Conservation (phyloP, 75 land plant species). For the Larix kaempferi region DNA sequence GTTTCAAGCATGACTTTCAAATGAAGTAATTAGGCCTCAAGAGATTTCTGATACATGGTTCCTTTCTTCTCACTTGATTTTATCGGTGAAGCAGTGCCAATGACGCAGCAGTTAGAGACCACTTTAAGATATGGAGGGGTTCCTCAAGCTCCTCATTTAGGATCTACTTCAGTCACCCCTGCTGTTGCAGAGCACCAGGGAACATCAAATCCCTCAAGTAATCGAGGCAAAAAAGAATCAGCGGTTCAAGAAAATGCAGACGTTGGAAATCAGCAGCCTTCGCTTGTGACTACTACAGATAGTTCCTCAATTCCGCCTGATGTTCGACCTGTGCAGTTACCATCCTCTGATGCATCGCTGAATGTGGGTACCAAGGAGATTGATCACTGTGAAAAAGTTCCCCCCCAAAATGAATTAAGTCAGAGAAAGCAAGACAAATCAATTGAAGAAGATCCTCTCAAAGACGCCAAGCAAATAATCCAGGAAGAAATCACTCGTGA, state of each 20-base stretch:
- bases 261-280: background rate
- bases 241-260: background rate
- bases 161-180: slow-evolving; percentile 8
- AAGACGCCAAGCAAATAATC: slow-evolving; percentile 55
- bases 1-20: too few species aligned
- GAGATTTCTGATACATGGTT: too few species aligned
- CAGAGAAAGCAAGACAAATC: background rate
- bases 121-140: slow-evolving; percentile 74
- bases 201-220: background rate
- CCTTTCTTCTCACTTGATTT: too few species aligned
- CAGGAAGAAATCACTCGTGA: slow-evolving; percentile 79
- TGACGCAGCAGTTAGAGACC: slow-evolving; percentile 80
- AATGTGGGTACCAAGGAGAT: background rate
- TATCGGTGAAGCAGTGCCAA: slow-evolving; percentile 62
- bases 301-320: background rate
- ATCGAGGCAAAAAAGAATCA: too few species aligned
- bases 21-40: too few species aligned
- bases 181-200: background rate
- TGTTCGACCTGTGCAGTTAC: background rate
- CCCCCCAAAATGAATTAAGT: background rate
- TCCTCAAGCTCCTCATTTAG: slow-evolving; percentile 71
- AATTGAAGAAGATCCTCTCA: slow-evolving; percentile 36
- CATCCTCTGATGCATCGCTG: background rate
- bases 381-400: background rate
- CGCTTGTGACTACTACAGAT: background rate